Percentiles rank a stretch among this genome's conserved stretches.
Conservation (phyloP, 169 alveolate species). For the Plasmodium knowlesi region DNA sequence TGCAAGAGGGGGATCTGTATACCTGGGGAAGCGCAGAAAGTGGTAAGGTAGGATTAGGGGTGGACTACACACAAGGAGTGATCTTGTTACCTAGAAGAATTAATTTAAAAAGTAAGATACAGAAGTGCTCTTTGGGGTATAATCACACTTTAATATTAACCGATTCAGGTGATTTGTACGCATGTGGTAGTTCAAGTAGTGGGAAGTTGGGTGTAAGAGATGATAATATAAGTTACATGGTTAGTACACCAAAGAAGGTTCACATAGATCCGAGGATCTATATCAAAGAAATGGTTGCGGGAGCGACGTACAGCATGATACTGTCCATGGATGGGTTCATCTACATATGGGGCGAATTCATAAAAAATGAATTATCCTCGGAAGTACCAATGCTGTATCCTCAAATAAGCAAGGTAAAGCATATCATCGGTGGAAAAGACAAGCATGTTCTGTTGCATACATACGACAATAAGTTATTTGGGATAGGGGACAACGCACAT, state of each 20-base stretch:
- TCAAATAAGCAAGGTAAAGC: conserved; percentile 71
- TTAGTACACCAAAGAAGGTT: conserved; percentile 60
- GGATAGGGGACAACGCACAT: conserved; percentile 70
- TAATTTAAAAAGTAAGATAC: conserved; percentile 78
- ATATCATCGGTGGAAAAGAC: conserved; percentile 24
- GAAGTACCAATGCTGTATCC: conserved; percentile 55
- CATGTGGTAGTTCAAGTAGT: conserved; percentile 89
- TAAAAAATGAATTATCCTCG: conserved; percentile 25
- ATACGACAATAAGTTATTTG: conserved; percentile 39
- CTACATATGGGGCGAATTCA: conserved; percentile 82
- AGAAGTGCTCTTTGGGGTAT: conserved; percentile 85
- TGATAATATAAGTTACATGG: not conserved
- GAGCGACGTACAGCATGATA: conserved; percentile 79
- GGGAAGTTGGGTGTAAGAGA: conserved; percentile 84
- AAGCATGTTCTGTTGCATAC: conserved; percentile 27
- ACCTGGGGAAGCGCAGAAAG: conserved; percentile 90
- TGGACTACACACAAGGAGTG: conserved; percentile 76
- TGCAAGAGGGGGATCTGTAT: conserved; percentile 85
- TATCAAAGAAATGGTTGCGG: conserved; percentile 80
- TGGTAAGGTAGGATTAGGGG: conserved; percentile 91
- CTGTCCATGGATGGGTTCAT: conserved; percentile 79
- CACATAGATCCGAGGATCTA: conserved; percentile 50
- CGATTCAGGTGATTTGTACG: conserved; percentile 81
- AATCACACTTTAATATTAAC: conserved; percentile 85
- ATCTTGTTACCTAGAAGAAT: conserved; percentile 86